These are phyloP conservation scores for Ganoderma sinense DNA, from an alignment of 1,284 basidiomycete genomes.

Conservation along the genomic window DNA sequence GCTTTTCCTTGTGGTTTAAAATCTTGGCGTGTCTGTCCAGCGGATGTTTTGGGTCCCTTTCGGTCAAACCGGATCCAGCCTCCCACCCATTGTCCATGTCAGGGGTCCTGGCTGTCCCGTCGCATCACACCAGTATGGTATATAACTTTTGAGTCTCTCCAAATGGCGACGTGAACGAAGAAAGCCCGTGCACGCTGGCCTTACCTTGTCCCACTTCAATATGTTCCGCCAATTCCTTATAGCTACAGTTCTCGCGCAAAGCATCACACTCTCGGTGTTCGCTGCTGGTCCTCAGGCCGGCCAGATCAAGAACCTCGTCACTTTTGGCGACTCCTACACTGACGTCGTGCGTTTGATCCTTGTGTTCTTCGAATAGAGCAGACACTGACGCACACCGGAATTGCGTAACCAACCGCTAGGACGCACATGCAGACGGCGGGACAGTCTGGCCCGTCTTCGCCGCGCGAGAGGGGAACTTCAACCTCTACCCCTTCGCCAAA, in stretches of 20 bases:
- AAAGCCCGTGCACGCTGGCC: no score
- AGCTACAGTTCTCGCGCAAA: not conserved
- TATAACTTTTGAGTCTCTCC: no score
- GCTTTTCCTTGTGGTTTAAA: no score
- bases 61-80: no score
- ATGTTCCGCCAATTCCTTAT: constrained; percentile 14
- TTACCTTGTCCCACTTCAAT: no score
- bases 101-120: no score
- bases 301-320: constrained; percentile 51
- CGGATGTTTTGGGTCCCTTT: no score
- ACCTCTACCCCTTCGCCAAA: constrained; percentile 50
- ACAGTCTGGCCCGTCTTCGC: constrained; percentile 54
- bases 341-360: constrained; percentile 42
- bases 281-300: constrained; percentile 34
- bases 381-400: not conserved
- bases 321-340: constrained; percentile 57
- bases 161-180: no score
- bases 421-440: constrained; percentile 43
- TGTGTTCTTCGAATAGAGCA: no score
- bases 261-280: constrained; percentile 4
- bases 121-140: no score
- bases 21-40: no score
- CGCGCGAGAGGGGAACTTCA: constrained; percentile 46
- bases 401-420: constrained; percentile 14
- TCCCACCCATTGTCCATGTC: no score